Percentiles rank a stretch among this genome's conserved stretches.
Evolutionary conservation across 2,329 filamentous ascomycete genomes (phyloP).

Genomic region (Clonostachys rosea): DNA sequence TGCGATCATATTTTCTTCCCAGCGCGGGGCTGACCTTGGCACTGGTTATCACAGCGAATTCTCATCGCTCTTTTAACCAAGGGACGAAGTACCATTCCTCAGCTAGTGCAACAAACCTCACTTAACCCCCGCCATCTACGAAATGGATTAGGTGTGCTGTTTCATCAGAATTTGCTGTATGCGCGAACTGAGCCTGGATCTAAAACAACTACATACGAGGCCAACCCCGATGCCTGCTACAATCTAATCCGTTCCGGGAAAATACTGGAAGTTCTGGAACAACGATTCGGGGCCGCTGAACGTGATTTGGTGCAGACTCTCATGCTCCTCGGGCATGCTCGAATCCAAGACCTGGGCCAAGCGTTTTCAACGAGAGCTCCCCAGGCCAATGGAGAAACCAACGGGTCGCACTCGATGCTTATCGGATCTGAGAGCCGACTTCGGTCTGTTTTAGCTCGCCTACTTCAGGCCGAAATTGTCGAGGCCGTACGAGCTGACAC

Average conservation of each 20-base stretch:
- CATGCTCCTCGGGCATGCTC: constrained; percentile 72
- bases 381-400: constrained; percentile 25
- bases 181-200: constrained; percentile 58
- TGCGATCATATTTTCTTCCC: background rate
- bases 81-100: constrained; percentile 69
- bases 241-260: constrained; percentile 77
- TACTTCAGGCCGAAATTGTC: constrained; percentile 63
- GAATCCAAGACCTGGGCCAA: constrained; percentile 63
- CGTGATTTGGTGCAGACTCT: constrained; percentile 71
- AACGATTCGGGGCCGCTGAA: constrained; percentile 69
- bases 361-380: constrained; percentile 44
- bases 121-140: constrained; percentile 72
- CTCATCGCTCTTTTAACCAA: constrained; percentile 73
- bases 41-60: constrained; percentile 60
- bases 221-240: constrained; percentile 77
- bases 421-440: constrained; percentile 38
- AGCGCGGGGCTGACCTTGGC: constrained; percentile 18
- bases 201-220: constrained; percentile 72
- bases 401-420: constrained; percentile 21
- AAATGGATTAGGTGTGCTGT: constrained; percentile 76
- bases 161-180: constrained; percentile 84
- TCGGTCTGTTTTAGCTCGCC: constrained; percentile 43
- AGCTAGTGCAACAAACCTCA: constrained; percentile 67
- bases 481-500: constrained; percentile 55
- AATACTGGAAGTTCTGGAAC: constrained; percentile 71